phyloP scores from a whole-genome alignment of 225 moss, liverwort and hornwort genomes.

The Marchantia polymorpha region DNA sequence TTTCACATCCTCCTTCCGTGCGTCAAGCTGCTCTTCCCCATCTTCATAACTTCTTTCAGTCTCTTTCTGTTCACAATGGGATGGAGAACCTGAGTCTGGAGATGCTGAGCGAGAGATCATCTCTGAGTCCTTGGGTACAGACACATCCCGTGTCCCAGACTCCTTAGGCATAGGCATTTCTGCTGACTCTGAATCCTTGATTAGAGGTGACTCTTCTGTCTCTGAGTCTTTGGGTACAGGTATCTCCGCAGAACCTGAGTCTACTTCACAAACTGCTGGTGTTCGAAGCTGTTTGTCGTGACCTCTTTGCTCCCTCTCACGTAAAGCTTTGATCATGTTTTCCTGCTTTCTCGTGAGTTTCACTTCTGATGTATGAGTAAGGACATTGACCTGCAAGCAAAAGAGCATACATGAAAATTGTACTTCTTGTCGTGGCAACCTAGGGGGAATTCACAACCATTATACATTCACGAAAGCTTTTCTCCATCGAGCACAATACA shows the following conservation, averaged over 20 bases:
- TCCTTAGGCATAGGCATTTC: neutral
- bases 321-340: slow-evolving; percentile 37
- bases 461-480: neutral
- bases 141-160: neutral
- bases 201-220: too few relatives aligned
- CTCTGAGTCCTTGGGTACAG: neutral
- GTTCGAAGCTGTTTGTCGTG: neutral
- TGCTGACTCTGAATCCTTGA: neutral
- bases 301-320: slow-evolving; percentile 18
- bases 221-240: neutral
- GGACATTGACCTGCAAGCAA: slow-evolving; percentile 68
- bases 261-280: neutral
- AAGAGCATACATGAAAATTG: neutral
- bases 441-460: neutral
- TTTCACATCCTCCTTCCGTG: neutral
- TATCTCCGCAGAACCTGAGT: neutral
- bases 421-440: neutral
- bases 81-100: slow-evolving; percentile 3
- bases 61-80: neutral
- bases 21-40: slow-evolving; percentile 5
- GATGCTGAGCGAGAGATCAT: neutral
- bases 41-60: slow-evolving; percentile 21
- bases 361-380: slow-evolving; percentile 72
- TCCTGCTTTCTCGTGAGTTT: slow-evolving; percentile 47
- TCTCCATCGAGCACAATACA: neutral